These are phyloP conservation scores for Baudoinia panamericana DNA, from an alignment of 495 filamentous ascomycete genomes.

Conservation along the genomic window DNA sequence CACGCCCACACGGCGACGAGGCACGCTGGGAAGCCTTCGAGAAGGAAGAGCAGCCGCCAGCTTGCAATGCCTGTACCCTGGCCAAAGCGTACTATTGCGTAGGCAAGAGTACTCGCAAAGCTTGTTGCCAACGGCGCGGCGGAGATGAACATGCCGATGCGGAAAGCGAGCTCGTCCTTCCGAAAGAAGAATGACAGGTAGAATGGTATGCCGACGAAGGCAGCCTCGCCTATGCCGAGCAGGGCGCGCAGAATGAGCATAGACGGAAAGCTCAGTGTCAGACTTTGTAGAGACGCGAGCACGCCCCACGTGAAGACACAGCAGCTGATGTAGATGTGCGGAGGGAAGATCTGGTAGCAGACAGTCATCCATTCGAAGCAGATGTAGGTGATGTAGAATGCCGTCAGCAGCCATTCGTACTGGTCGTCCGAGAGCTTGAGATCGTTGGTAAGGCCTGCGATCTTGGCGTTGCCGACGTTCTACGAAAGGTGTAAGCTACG, in stretches of 20 bases:
- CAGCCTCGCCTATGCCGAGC: conserved; percentile 49
- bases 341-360: conserved; percentile 36
- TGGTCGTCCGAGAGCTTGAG: conserved; percentile 42
- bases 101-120: conserved; percentile 55
- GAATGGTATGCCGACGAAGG: conserved; percentile 50
- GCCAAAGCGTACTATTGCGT: conserved; percentile 38
- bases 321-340: conserved; percentile 44
- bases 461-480: conserved; percentile 39
- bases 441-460: conserved; percentile 59
- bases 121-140: conserved; percentile 51
- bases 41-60: conserved; percentile 47
- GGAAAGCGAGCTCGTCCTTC: conserved; percentile 47
- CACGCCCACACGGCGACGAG: conserved; percentile 43
- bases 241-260: conserved; percentile 29
- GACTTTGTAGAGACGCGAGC: conserved; percentile 54
- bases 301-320: conserved; percentile 49
- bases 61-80: conserved; percentile 39
- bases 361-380: conserved; percentile 60
- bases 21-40: conserved; percentile 51
- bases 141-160: conserved; percentile 49
- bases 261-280: conserved; percentile 41
- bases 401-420: conserved; percentile 55
- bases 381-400: conserved; percentile 62
- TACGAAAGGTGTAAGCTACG: not conserved
- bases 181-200: conserved; percentile 51